Conservation (phyloP, 495 filamentous ascomycete genomes). For the Podospora australis region DNA sequence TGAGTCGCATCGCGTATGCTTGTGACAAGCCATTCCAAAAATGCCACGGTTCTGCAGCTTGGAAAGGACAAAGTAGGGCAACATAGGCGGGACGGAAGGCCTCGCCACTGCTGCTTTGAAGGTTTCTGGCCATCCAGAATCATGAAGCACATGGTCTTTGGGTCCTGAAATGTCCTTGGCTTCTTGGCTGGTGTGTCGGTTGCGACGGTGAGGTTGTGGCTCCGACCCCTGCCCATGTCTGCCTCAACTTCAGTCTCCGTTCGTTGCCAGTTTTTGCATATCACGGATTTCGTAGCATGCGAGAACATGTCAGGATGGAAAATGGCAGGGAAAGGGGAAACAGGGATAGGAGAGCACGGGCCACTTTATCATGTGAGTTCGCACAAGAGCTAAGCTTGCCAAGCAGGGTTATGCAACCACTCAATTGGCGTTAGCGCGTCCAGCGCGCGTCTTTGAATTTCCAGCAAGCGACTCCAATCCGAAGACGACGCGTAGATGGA, state of each 20-base stretch:
- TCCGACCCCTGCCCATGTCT: background rate
- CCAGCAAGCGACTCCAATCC: background rate
- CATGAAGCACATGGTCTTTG: too few relatives aligned
- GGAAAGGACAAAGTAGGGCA: background rate
- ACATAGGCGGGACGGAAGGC: constrained; percentile 1
- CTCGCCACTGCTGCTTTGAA: background rate
- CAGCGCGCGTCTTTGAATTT: constrained; percentile 2
- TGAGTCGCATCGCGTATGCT: constrained; percentile 4
- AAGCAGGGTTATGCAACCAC: constrained; percentile 11
- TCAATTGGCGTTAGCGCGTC: constrained; percentile 6
- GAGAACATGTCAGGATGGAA: constrained; percentile 1
- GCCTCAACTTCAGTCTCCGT: background rate
- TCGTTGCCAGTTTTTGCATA: too few relatives aligned
- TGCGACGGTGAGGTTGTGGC: background rate
- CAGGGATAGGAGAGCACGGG: background rate
- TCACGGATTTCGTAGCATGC: background rate
- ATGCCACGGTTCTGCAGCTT: background rate
- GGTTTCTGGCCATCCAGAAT: background rate
- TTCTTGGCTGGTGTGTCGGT: background rate
- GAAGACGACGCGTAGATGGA: background rate
- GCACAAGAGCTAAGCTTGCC: too few relatives aligned
- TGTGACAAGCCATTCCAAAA: background rate
- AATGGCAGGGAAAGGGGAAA: background rate
- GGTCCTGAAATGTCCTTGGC: background rate
- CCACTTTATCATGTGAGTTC: constrained; percentile 4